phyloP scores from a whole-genome alignment of 495 filamentous ascomycete species.

The Penicillium soppii region DNA sequence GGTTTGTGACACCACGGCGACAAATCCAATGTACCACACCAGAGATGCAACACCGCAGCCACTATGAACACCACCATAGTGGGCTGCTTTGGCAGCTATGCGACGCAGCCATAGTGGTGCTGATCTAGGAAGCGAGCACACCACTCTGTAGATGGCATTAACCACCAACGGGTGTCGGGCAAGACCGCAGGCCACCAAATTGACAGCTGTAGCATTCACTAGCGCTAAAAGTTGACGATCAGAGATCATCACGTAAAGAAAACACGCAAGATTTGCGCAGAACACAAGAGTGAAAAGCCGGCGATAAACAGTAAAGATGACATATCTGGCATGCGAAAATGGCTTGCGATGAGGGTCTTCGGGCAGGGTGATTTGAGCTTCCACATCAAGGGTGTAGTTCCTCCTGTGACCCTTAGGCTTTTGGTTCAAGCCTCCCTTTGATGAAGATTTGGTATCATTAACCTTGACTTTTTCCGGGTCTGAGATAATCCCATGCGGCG shows the following conservation, averaged over 20 bases:
- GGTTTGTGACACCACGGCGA: slow-evolving; percentile 38
- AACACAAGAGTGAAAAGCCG: slow-evolving; percentile 44
- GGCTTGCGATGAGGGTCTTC: slow-evolving; percentile 9
- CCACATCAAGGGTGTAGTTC: slow-evolving; percentile 7
- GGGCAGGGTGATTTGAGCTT: slow-evolving; percentile 5
- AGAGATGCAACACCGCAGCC: slow-evolving; percentile 61
- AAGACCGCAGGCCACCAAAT: slow-evolving; percentile 43
- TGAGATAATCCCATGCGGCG: neutral
- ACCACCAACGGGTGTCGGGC: slow-evolving; percentile 68
- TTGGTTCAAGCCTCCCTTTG: neutral
- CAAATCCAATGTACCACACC: slow-evolving; percentile 62
- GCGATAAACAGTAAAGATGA: slow-evolving; percentile 36
- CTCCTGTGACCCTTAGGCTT: neutral
- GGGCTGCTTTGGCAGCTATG: slow-evolving; percentile 64
- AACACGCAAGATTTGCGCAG: slow-evolving; percentile 40
- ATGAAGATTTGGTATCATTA: neutral
- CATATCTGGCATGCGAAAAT: slow-evolving; percentile 24
- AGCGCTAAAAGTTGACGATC: slow-evolving; percentile 19
- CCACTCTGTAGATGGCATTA: slow-evolving; percentile 61
- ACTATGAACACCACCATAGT: slow-evolving; percentile 69
- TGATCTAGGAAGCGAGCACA: slow-evolving; percentile 49
- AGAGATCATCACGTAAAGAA: slow-evolving; percentile 30
- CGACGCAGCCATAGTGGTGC: slow-evolving; percentile 58
- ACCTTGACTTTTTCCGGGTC: neutral
- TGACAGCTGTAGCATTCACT: slow-evolving; percentile 41